Evolutionary conservation across 305 asterid species (phyloP).

Genomic region (Fraxinus baroniana): DNA sequence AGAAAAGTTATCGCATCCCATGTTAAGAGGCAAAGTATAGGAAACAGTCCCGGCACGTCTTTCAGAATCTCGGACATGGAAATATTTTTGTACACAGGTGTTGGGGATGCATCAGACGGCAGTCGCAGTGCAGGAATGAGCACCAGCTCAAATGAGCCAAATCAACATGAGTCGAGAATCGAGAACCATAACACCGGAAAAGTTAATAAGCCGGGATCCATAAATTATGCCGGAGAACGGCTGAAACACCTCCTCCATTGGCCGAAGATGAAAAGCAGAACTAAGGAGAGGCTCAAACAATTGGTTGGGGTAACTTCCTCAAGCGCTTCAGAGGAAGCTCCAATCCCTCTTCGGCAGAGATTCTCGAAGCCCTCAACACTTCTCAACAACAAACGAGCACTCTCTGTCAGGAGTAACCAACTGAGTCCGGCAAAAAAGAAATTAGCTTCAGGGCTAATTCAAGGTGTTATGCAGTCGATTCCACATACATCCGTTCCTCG

Average conservation of each 20-base stretch:
- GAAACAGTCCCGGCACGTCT: slow-evolving; percentile 88
- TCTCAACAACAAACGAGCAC: slow-evolving; percentile 66
- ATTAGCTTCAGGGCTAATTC: slow-evolving; percentile 60
- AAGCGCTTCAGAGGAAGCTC: slow-evolving; percentile 36
- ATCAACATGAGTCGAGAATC: slow-evolving; percentile 27
- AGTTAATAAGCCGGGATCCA: slow-evolving; percentile 29
- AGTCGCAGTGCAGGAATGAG: slow-evolving; percentile 30
- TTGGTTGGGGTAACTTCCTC: slow-evolving; percentile 17
- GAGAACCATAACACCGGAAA: slow-evolving; percentile 30
- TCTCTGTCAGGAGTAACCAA: slow-evolving; percentile 56
- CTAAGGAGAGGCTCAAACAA: slow-evolving; percentile 37
- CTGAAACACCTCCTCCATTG: slow-evolving; percentile 67
- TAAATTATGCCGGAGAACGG: slow-evolving; percentile 44
- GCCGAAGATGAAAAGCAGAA: slow-evolving; percentile 51
- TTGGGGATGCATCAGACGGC: slow-evolving; percentile 51
- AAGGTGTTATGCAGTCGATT: slow-evolving; percentile 68
- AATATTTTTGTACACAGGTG: slow-evolving; percentile 65
- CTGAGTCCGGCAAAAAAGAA: slow-evolving; percentile 87
- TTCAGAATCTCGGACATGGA: slow-evolving; percentile 74
- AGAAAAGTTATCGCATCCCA: slow-evolving; percentile 73
- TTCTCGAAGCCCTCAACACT: slow-evolving; percentile 53
- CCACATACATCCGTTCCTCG: slow-evolving; percentile 39
- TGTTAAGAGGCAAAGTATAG: slow-evolving; percentile 64
- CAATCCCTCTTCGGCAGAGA: slow-evolving; percentile 67
- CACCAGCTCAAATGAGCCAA: slow-evolving; percentile 44